Percentiles rank a stretch among this genome's conserved stretches.
Conservation (phyloP, 495 filamentous ascomycete species). For the Aspergillus mulundensis region DNA sequence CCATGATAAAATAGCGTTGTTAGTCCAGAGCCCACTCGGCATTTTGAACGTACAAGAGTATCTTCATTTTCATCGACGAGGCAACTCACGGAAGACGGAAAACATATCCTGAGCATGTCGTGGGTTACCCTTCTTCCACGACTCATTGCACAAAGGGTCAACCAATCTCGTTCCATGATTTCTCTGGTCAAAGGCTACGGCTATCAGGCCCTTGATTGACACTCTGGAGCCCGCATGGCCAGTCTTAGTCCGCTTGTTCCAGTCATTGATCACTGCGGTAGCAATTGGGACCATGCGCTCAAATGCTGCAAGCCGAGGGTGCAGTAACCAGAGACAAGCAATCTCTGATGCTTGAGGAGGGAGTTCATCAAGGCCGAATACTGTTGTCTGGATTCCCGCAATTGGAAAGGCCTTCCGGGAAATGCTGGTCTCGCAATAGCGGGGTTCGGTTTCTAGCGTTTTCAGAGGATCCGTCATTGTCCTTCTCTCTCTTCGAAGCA, state of each 20-base stretch:
- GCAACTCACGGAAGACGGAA: conserved; percentile 51
- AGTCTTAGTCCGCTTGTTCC: conserved; percentile 44
- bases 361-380: conserved; percentile 78
- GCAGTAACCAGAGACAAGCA: conserved; percentile 81
- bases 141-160: conserved; percentile 55
- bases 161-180: conserved; percentile 80
- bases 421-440: conserved; percentile 15
- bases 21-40: neutral
- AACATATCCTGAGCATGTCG: conserved; percentile 90
- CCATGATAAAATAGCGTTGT: neutral
- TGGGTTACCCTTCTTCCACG: conserved; percentile 76
- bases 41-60: too few relatives aligned
- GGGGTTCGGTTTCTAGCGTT: conserved; percentile 22
- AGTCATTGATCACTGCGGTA: conserved; percentile 50
- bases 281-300: conserved; percentile 65
- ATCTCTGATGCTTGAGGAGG: conserved; percentile 44
- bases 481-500: neutral
- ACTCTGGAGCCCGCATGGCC: conserved; percentile 21
- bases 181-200: conserved; percentile 79
- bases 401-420: conserved; percentile 62
- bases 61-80: neutral
- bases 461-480: conserved; percentile 40
- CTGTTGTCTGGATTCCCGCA: conserved; percentile 68
- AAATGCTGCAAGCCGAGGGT: conserved; percentile 67
- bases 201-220: conserved; percentile 58